phyloP scores from a whole-genome alignment of 2,329 filamentous ascomycete genomes.

The Penicillium occitanis region DNA sequence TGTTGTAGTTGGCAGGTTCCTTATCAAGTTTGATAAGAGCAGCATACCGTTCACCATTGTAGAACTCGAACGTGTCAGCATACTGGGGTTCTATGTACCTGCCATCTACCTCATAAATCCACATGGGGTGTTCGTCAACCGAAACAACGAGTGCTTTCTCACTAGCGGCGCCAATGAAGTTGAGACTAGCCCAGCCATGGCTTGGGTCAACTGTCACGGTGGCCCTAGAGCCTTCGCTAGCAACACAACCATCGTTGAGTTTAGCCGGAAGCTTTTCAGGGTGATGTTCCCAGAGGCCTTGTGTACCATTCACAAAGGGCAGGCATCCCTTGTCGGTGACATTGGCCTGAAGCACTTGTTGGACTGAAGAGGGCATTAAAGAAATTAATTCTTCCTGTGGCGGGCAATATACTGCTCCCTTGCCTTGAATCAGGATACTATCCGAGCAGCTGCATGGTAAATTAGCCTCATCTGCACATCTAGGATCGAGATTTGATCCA shows the following conservation, averaged over 20 bases:
- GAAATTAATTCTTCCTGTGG: constrained; percentile 17
- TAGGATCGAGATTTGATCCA: not conserved
- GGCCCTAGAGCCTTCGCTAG: constrained; percentile 30
- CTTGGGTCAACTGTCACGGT: constrained; percentile 35
- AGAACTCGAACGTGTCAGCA: constrained; percentile 36
- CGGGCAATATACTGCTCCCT: constrained; percentile 34
- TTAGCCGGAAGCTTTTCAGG: constrained; percentile 20
- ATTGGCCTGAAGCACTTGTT: constrained; percentile 24
- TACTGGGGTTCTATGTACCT: constrained; percentile 42
- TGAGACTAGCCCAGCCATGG: constrained; percentile 38
- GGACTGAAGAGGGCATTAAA: constrained; percentile 11
- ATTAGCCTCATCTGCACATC: constrained; percentile 1
- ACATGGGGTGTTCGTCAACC: constrained; percentile 48
- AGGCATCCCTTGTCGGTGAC: constrained; percentile 25
- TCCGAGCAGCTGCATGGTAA: constrained; percentile 55
- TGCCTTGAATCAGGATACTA: constrained; percentile 62
- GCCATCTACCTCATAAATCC: constrained; percentile 47
- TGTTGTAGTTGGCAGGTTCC: constrained; percentile 51
- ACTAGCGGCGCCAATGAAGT: constrained; percentile 40
- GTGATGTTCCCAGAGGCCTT: constrained; percentile 19
- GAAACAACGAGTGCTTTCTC: constrained; percentile 37
- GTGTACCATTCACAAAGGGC: constrained; percentile 16
- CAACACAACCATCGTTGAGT: constrained; percentile 20
- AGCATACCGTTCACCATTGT: constrained; percentile 43
- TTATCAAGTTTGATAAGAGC: constrained; percentile 48